These are phyloP conservation scores for Ilex aquifolium DNA, from an alignment of 257 asterid genomes.

Conservation along the genomic window DNA sequence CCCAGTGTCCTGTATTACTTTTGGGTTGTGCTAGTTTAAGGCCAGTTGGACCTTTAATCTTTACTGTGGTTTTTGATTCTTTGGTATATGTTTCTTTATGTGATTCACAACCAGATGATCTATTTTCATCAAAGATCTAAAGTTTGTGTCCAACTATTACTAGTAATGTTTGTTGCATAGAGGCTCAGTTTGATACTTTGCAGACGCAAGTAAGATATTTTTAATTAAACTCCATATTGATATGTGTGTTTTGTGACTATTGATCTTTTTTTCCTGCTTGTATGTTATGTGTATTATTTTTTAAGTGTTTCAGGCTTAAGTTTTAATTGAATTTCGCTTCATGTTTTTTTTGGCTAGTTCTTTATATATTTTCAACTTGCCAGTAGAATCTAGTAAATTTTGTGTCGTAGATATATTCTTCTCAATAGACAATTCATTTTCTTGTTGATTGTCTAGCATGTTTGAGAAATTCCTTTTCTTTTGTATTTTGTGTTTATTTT, in stretches of 20 bases:
- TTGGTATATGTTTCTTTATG: conserved; percentile 8
- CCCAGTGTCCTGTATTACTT: not conserved
- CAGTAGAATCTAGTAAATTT: no score
- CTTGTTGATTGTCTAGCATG: conserved; percentile 99
- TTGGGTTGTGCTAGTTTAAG: not conserved
- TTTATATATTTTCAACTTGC: no score
- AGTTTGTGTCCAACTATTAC: conserved; percentile 95
- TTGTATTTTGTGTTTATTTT: no score
- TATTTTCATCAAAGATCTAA: conserved; percentile 81
- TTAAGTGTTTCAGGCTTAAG: no score
- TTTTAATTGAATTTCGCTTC: not conserved
- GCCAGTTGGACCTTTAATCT: no score
- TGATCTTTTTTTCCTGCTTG: no score
- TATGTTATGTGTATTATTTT: no score
- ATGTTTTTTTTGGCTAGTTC: not conserved
- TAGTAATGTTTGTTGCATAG: conserved; percentile 90
- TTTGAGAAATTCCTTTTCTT: conserved; percentile 93
- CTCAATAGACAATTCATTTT: conserved; percentile 90
- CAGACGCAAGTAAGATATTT: conserved; percentile 66
- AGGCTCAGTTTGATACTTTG: conserved; percentile 71
- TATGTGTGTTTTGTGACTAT: not conserved
- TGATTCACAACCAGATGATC: conserved; percentile 59
- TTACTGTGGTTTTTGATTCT: not conserved
- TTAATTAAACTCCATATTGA: conserved; percentile 6
- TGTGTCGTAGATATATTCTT: not conserved